Conservation (phyloP, 2,329 filamentous ascomycete genomes). For the Biscogniauxia sp. region DNA sequence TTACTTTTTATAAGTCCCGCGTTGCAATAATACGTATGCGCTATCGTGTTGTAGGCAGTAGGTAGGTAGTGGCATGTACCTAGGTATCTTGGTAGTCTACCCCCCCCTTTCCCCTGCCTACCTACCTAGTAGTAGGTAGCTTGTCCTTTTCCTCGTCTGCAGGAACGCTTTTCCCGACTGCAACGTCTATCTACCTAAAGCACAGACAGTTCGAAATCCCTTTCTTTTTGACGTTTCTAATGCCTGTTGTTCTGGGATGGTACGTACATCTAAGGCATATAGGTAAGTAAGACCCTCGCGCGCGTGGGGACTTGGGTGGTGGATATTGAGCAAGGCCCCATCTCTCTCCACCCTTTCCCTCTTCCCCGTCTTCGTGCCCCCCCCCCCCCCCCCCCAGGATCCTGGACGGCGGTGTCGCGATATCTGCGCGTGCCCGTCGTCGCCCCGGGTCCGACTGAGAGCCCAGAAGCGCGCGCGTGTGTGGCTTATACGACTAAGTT, state of each 20-base stretch:
- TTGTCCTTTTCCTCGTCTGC: neutral
- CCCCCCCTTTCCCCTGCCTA: too few relatives aligned
- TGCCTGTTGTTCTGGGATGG: neutral
- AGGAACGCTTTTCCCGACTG: slow-evolving; percentile 5
- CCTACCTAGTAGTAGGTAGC: neutral
- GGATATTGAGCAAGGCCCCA: neutral
- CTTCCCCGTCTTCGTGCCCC: neutral
- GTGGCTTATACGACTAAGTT: neutral
- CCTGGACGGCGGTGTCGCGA: slow-evolving; percentile 9
- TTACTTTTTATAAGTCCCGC: neutral
- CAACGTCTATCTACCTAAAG: slow-evolving; percentile 5
- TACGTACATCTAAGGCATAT: neutral
- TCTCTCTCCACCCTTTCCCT: neutral
- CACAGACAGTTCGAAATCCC: neutral
- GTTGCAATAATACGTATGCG: neutral
- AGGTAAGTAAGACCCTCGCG: neutral
- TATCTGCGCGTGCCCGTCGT: slow-evolving; percentile 15
- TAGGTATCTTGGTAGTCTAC: too few relatives aligned
- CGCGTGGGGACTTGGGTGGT: neutral
- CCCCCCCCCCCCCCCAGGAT: too few relatives aligned
- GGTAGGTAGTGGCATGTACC: too few relatives aligned
- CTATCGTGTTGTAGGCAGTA: neutral
- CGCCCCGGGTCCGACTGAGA: neutral
- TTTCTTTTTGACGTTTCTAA: neutral
- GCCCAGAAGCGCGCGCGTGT: slow-evolving; percentile 16